These are phyloP conservation scores for Trametes cingulata DNA, from an alignment of 768 basidiomycete genomes.

Conservation along the genomic window DNA sequence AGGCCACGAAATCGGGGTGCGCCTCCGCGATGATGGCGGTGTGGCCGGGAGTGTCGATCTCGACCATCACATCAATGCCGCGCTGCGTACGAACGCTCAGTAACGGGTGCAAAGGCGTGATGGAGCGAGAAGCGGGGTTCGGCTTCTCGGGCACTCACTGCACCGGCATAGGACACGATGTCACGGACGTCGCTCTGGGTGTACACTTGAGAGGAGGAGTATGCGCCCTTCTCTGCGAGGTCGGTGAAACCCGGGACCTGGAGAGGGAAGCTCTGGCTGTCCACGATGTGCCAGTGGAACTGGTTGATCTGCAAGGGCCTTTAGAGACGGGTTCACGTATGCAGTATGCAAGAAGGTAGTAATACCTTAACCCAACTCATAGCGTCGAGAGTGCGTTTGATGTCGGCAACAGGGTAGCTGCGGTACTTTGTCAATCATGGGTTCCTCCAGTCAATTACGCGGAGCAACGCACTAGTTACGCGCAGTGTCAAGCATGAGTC, in stretches of 20 bases:
- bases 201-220: conserved; percentile 38
- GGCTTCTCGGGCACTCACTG: conserved; percentile 32
- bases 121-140: background rate
- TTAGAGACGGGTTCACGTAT: background rate
- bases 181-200: conserved; percentile 38
- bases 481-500: conserved; percentile 79
- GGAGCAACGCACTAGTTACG: conserved; percentile 60
- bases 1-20: conserved; percentile 49
- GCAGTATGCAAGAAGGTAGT: background rate
- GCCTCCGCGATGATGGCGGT: conserved; percentile 43
- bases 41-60: conserved; percentile 55
- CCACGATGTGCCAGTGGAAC: conserved; percentile 51
- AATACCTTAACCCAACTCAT: conserved; percentile 50
- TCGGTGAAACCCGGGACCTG: conserved; percentile 39
- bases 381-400: conserved; percentile 69
- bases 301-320: conserved; percentile 40
- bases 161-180: conserved; percentile 46
- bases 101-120: background rate
- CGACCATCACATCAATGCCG: conserved; percentile 51
- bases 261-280: conserved; percentile 55
- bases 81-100: conserved; percentile 32
- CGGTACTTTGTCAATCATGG: background rate
- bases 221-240: conserved; percentile 46
- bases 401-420: conserved; percentile 64
- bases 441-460: background rate